Conservation (phyloP, 148 eudicot genomes). For the Vaccinium macrocarpon region DNA sequence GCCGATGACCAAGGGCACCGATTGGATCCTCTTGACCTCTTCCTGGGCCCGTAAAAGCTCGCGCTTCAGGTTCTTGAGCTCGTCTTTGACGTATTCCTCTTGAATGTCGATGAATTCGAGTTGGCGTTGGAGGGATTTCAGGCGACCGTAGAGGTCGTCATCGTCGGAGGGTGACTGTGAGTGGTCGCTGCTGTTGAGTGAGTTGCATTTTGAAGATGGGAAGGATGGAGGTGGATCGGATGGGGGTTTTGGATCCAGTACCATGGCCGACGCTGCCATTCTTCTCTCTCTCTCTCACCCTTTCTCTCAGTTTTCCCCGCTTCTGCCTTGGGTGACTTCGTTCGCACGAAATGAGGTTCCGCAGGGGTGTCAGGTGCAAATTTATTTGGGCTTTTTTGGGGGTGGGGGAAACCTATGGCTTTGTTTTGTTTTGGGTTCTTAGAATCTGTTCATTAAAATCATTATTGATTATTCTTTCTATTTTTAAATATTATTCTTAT, state of each 20-base stretch:
- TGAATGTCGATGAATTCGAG: conserved; percentile 82
- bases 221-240: conserved; percentile 22
- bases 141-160: conserved; percentile 68
- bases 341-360: not conserved
- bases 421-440: no score
- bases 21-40: conserved; percentile 84
- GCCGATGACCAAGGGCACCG: conserved; percentile 80
- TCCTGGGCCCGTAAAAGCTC: conserved; percentile 80
- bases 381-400: no score
- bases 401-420: no score
- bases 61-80: conserved; percentile 73
- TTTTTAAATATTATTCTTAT: no score
- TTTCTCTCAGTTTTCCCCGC: not conserved
- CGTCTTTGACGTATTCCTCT: conserved; percentile 88
- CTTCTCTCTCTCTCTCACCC: not conserved
- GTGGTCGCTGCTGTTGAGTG: conserved; percentile 1
- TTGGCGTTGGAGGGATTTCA: conserved; percentile 58
- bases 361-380: no score
- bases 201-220: conserved; percentile 13
- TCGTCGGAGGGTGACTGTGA: conserved; percentile 21
- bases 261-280: conserved; percentile 25
- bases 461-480: no score
- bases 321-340: not conserved
- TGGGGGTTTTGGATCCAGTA: conserved; percentile 18
- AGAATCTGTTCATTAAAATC: no score